A percentile compares a stretch with the other conserved stretches of the same genome.
These are phyloP conservation scores for Rugosomyces carneus DNA, from an alignment of 1,284 basidiomycete species.

Conservation along the genomic window DNA sequence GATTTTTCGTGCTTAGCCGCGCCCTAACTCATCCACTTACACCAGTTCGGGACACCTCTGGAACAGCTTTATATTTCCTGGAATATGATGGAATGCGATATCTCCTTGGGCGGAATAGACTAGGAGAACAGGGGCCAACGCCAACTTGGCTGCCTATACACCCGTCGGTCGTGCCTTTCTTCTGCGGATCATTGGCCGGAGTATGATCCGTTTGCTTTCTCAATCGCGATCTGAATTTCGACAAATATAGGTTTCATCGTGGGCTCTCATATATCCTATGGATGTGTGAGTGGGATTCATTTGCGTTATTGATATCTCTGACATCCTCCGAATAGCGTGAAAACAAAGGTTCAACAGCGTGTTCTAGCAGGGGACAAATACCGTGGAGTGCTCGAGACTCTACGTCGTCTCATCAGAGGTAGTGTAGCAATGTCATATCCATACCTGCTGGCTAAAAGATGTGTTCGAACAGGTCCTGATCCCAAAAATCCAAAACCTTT, in stretches of 20 bases:
- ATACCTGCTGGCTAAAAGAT: not conserved
- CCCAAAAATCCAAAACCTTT: constrained; percentile 65
- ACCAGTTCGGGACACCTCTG: constrained; percentile 72
- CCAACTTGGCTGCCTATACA: constrained; percentile 77
- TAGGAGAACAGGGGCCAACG: constrained; percentile 69
- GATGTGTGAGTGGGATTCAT: constrained; percentile 71
- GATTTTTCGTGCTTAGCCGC: not conserved
- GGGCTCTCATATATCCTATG: constrained; percentile 80
- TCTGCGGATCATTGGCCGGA: constrained; percentile 79
- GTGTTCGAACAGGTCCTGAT: constrained; percentile 54
- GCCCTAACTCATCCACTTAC: not conserved
- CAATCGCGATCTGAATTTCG: constrained; percentile 1
- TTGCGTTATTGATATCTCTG: not conserved
- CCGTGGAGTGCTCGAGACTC: constrained; percentile 66
- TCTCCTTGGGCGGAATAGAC: constrained; percentile 61
- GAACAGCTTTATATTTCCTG: constrained; percentile 82
- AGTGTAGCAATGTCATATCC: constrained; percentile 11
- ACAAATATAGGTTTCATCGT: constrained; percentile 50
- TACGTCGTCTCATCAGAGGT: constrained; percentile 74
- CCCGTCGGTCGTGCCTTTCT: constrained; percentile 71
- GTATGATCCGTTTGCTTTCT: constrained; percentile 31
- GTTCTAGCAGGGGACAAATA: constrained; percentile 72
- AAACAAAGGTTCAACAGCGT: constrained; percentile 89
- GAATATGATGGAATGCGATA: constrained; percentile 85
- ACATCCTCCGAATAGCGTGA: constrained; percentile 54